Evolutionary conservation across 2,329 filamentous ascomycete species (phyloP).

Genomic region (Claviceps spartinae): DNA sequence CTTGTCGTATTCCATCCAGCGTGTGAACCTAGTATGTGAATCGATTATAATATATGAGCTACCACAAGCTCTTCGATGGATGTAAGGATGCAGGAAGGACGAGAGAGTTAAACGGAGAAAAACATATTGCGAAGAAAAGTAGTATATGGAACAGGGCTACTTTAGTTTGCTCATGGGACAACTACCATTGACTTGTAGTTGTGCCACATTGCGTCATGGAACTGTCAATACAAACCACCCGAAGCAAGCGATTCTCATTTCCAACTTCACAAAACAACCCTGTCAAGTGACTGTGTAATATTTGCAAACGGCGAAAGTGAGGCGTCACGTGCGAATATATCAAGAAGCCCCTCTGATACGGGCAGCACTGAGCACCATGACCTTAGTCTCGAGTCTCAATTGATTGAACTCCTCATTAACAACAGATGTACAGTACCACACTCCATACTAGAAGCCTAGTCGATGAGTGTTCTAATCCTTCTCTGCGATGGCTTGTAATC

Average conservation of each 20-base stretch:
- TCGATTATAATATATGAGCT: no score
- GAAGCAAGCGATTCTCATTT: not conserved
- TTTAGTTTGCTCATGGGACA: no score
- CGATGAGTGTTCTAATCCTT: conserved; percentile 57
- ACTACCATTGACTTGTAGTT: not conserved
- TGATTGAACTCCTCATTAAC: not conserved
- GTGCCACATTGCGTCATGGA: not conserved
- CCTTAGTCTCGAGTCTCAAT: not conserved
- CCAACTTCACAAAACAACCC: not conserved
- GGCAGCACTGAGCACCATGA: not conserved
- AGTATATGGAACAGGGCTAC: not conserved
- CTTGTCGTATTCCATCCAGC: not conserved
- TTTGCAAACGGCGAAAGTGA: not conserved
- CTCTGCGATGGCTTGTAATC: conserved; percentile 94
- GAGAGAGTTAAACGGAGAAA: no score
- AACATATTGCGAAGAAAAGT: not conserved
- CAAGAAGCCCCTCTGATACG: not conserved
- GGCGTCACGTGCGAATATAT: not conserved
- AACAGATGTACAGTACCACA: not conserved
- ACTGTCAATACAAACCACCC: not conserved
- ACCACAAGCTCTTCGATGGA: no score
- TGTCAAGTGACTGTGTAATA: not conserved
- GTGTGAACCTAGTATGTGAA: no score
- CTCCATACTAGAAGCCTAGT: not conserved
- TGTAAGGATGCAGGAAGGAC: no score